Evolutionary conservation across 805 yeast genomes (phyloP), one percentile per base, ranked within the genome.

Genomic region (Yamadazyma sp.): DNA sequence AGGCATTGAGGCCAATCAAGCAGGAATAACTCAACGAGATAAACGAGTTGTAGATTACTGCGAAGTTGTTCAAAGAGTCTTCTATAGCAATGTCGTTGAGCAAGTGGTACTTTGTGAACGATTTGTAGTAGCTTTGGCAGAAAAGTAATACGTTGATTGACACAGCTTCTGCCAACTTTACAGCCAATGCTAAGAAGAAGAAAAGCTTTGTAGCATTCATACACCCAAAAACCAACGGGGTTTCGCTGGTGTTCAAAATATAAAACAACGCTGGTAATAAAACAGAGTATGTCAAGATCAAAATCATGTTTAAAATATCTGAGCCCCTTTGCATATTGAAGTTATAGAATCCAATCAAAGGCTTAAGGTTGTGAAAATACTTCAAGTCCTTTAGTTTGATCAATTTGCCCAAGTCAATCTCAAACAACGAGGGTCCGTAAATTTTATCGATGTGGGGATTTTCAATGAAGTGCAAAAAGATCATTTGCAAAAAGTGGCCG

Each of bases 401-500:
- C 49, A 53, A 61, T 50, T 58, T 58, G 28, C 57, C 58, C 34
- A 63, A 57, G 37, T 65, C 68, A 25, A 53, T 54, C 35, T 59
- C 67, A 29, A 62, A 68, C 20, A 59, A 52, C 15, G 71, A 61
- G 15, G 83, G 83, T 2, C 73, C 73, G 53, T 81, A 86, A 12
- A 83, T 84, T 62, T 82, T 84, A 42, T 84, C 89, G 49, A 86
- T 86, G 60, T 85, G 95, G 19, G 95, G 95, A 50, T 82, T 84
- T 58, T 86, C 95, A 33, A 86, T 89, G 45, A 68, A 70, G 46
- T 80, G 79, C 57, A 86, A 64, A 52, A 86, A 86, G 17, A 78
- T 69, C 72, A 86, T 85, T 57, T 86, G 95, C 38, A 77, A 66
- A 37, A 82, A 73, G 59, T 86, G 95, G 8, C 93, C 95, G 41